These are phyloP conservation scores for Eragrostis tef DNA, from an alignment of 202 grass and related monocot genomes.

Conservation along the genomic window DNA sequence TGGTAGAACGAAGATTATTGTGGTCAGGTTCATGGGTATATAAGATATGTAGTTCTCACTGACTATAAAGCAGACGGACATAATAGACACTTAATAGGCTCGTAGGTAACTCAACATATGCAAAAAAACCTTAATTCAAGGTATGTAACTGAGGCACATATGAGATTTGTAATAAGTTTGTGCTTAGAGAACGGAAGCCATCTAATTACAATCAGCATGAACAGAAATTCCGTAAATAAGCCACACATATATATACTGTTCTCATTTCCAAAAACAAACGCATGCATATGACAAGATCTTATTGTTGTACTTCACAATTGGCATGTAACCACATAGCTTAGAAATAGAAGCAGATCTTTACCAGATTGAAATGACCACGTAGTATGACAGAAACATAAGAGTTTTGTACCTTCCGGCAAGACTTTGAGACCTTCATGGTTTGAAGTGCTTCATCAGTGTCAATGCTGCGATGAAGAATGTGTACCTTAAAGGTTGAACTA, in stretches of 20 bases:
- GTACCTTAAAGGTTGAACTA: slow-evolving; percentile 68
- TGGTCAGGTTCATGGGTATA: background rate
- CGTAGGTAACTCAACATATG: slow-evolving; percentile 14
- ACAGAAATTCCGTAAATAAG: slow-evolving; percentile 12
- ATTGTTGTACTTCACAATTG: background rate
- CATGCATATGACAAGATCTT: background rate
- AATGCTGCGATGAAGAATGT: slow-evolving; percentile 91
- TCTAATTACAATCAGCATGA: slow-evolving; percentile 18
- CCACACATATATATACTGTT: background rate
- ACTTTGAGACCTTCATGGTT: slow-evolving; percentile 71
- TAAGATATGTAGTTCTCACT: background rate
- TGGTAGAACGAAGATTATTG: background rate
- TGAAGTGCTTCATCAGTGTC: slow-evolving; percentile 84
- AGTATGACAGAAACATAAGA: slow-evolving; percentile 3
- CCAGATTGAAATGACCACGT: background rate
- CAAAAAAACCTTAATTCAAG: background rate
- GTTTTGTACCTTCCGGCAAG: slow-evolving; percentile 66
- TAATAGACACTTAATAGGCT: background rate
- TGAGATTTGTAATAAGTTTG: slow-evolving; percentile 30
- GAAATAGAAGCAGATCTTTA: slow-evolving; percentile 7
- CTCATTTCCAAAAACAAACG: background rate
- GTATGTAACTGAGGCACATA: background rate
- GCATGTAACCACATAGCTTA: background rate
- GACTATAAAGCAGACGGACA: background rate
- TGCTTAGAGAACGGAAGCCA: slow-evolving; percentile 30